Evolutionary conservation across 176 grass and related monocot genomes (phyloP).

Genomic region (Carex cristatella): DNA sequence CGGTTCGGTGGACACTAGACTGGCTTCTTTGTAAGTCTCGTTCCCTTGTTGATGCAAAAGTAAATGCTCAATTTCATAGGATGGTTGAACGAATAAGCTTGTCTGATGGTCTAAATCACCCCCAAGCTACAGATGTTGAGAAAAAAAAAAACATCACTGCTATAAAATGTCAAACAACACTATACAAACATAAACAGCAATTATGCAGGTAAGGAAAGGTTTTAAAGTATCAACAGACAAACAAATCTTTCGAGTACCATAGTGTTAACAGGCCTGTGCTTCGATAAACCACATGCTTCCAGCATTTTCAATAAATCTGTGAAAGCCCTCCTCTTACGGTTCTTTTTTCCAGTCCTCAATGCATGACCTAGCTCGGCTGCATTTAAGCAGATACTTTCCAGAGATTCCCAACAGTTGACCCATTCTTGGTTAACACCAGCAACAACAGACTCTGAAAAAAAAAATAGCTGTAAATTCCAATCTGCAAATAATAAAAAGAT

Average conservation of each 20-base stretch:
- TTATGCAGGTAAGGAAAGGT: background rate
- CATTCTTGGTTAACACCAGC: constrained; percentile 36
- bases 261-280: constrained; percentile 50
- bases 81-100: constrained; percentile 56
- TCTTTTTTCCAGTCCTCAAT: constrained; percentile 77
- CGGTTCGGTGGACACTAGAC: background rate
- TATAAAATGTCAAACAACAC: background rate
- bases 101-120: constrained; percentile 34
- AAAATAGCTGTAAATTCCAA: background rate
- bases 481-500: background rate
- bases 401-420: constrained; percentile 53
- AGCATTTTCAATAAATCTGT: constrained; percentile 72
- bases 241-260: constrained; percentile 40
- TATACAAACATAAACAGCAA: background rate
- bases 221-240: background rate
- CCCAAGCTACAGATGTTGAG: constrained; percentile 37
- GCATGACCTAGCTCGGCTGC: constrained; percentile 63
- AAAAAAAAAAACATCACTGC: background rate
- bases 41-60: constrained; percentile 36
- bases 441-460: constrained; percentile 30
- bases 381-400: constrained; percentile 57
- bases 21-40: constrained; percentile 33
- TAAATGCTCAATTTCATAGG: constrained; percentile 66
- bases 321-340: constrained; percentile 73
- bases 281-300: constrained; percentile 78